These are phyloP conservation scores for Rhinocladiella similis DNA, from an alignment of 2,329 filamentous ascomycete species.

Conservation along the genomic window DNA sequence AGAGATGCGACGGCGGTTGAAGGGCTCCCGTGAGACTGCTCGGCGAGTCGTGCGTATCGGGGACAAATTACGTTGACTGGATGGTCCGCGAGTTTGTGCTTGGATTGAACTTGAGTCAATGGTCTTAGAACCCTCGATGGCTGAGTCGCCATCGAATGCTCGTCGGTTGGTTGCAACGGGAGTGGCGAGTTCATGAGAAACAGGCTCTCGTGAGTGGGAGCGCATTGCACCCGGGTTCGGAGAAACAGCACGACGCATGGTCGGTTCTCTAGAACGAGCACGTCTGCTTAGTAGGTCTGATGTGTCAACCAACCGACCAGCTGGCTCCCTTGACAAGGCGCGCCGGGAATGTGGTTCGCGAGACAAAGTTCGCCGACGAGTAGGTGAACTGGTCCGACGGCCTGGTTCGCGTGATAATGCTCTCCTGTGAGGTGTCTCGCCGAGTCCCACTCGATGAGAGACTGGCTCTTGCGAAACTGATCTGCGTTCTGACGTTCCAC, in stretches of 20 bases:
- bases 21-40: conserved; percentile 13
- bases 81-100: conserved; percentile 7
- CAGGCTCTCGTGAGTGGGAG: neutral
- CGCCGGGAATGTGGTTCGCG: conserved; percentile 1
- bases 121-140: neutral
- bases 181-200: neutral
- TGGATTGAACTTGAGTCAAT: neutral
- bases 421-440: conserved; percentile 10
- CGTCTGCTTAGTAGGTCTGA: neutral
- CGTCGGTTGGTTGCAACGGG: neutral
- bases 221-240: neutral
- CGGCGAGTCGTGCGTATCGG: neutral
- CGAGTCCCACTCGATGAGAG: conserved; percentile 1
- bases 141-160: neutral
- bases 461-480: conserved; percentile 18
- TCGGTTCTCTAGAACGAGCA: neutral
- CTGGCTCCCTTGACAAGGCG: neutral
- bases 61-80: neutral
- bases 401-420: conserved; percentile 10
- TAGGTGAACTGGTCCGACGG: neutral
- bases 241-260: conserved; percentile 3
- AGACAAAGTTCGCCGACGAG: conserved; percentile 1
- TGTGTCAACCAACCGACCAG: neutral
- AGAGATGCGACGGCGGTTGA: conserved; percentile 10
- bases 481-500: neutral